phyloP scores from a whole-genome alignment of 352 stramenopile genomes.

The Poterioochromonas sp. region DNA sequence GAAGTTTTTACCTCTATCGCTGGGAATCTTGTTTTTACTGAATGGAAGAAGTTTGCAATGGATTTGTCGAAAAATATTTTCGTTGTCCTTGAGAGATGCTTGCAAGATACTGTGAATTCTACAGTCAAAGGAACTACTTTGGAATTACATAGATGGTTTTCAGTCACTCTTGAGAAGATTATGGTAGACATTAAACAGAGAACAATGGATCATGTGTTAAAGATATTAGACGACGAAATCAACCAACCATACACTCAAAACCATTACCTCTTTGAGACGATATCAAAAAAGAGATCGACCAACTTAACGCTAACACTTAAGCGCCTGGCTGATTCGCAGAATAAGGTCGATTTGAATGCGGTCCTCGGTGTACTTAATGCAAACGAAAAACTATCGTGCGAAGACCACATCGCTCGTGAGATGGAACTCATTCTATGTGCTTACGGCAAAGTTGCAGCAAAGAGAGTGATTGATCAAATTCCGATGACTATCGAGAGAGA shows the following conservation, averaged over 20 bases:
- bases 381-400: constrained; percentile 45
- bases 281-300: constrained; percentile 42
- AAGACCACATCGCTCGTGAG: constrained; percentile 52
- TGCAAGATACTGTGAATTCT: no score
- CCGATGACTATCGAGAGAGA: constrained; percentile 51
- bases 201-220: no score
- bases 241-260: constrained; percentile 52
- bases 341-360: neutral
- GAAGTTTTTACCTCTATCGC: no score
- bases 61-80: no score
- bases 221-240: constrained; percentile 50
- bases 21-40: no score
- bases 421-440: constrained; percentile 51
- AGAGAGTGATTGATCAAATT: constrained; percentile 51
- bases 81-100: no score
- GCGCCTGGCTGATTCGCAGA: neutral
- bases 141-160: no score
- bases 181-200: no score
- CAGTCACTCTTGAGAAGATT: no score
- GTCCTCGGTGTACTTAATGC: neutral
- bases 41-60: no score
- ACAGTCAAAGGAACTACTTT: no score
- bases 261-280: constrained; percentile 50
- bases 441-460: constrained; percentile 51
- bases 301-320: neutral